Base-by-base conservation (phyloP, 192 early-diverging fungal genomes). In the Radiomyces spectabilis region DNA sequence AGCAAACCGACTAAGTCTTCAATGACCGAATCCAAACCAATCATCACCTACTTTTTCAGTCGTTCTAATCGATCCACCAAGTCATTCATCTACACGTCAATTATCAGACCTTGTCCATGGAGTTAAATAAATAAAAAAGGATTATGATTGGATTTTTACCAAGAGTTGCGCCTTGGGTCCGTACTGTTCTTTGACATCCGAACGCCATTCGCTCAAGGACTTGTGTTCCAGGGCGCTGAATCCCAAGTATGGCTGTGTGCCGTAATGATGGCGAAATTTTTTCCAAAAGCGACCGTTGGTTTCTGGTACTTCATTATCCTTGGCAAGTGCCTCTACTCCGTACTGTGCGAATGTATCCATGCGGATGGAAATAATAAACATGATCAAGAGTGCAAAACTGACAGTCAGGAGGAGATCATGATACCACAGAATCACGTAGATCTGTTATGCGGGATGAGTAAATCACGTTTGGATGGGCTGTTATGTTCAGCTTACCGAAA, bases 381-480 rank as follows among this genome's bases (percentile, higher is more conserved):
- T 45, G 10, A 37, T 27, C 12, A 37, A 30, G 3, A n/a, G 21
- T 4, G 47, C 29, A 38, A 29, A 50, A 5, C 50, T 19, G 19
- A 55, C 42, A 0, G 61, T 18, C 15, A 63, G 15, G 22, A 63
- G 42, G 2, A 63, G 35, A 40, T 63, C 61, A 10, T 55, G 44
- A 10, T 56, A 63, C 61, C 61, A 63, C 18, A 63, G 21, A 8
- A 31, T 19, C 22, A 47, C 10, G 32, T 63, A 63, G 15, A 57
- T 10, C 61, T 63, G 43, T 5, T 8, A 35, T 34, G 5, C 19
- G 10, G 18, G 6, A 26, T 25, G 1, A 39, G 22, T n/a, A 33
- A 19, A n/a, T 22, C 18, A 25, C 4, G 4, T 19, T 0, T 24
- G 10, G 7, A 0, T 26, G 6, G 6, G 3, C 13, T 34, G 15